Evolutionary conservation across 2,329 filamentous ascomycete genomes (phyloP).

Genomic region (Thelonectria rubi): DNA sequence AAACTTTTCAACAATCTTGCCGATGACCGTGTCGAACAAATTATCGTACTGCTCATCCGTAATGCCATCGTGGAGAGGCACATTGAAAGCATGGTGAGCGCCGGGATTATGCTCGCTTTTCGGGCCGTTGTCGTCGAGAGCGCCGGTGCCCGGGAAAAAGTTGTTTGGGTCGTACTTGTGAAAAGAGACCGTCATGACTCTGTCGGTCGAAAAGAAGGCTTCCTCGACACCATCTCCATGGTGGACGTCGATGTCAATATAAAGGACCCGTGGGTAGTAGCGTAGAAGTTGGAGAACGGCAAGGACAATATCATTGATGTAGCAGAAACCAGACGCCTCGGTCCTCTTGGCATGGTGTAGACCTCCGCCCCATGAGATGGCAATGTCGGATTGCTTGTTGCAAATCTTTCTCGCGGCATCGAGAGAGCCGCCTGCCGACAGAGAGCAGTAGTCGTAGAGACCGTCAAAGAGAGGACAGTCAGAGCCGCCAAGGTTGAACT

Average conservation of each 20-base stretch:
- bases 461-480: slow-evolving; percentile 98
- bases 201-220: slow-evolving; percentile 88
- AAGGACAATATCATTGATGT: slow-evolving; percentile 98
- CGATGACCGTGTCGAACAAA: slow-evolving; percentile 85
- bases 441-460: slow-evolving; percentile 91
- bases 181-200: slow-evolving; percentile 92
- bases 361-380: slow-evolving; percentile 96
- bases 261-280: slow-evolving; percentile 84
- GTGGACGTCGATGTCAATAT: slow-evolving; percentile 94
- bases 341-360: slow-evolving; percentile 96
- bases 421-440: slow-evolving; percentile 90
- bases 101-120: slow-evolving; percentile 85
- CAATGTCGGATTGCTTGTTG: slow-evolving; percentile 89
- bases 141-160: slow-evolving; percentile 94
- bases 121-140: slow-evolving; percentile 84
- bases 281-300: slow-evolving; percentile 89
- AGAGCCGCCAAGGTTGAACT: slow-evolving; percentile 87
- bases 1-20: slow-evolving; percentile 81
- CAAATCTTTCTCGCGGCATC: slow-evolving; percentile 91
- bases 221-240: slow-evolving; percentile 92
- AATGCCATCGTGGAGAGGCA: slow-evolving; percentile 89
- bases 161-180: slow-evolving; percentile 89
- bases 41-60: slow-evolving; percentile 88
- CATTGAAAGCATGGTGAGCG: slow-evolving; percentile 89
- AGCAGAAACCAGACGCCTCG: slow-evolving; percentile 96